Evolutionary conservation across 2,329 filamentous ascomycete species (phyloP).

Genomic region (Graphilbum ipis-grandicollis): DNA sequence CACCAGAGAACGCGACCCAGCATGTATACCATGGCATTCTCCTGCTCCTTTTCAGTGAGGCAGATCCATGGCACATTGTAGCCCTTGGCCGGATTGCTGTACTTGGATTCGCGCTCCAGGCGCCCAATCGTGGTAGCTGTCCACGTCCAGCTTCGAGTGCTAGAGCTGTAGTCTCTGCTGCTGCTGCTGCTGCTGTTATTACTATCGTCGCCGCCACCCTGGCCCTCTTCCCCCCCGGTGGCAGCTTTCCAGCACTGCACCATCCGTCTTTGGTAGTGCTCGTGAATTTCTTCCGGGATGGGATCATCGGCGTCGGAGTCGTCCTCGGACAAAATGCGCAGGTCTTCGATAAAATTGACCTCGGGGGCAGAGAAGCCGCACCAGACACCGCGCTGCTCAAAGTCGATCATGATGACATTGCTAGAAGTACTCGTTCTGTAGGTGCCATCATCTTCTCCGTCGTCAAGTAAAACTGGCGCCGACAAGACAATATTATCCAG

Average conservation of each 20-base stretch:
- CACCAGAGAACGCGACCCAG: conserved; percentile 44
- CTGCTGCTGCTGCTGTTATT: conserved; percentile 20
- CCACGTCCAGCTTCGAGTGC: neutral
- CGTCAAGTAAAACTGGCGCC: conserved; percentile 12
- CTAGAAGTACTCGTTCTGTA: conserved; percentile 6
- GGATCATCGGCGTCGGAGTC: conserved; percentile 18
- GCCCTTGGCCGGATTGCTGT: conserved; percentile 27
- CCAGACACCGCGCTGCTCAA: conserved; percentile 47
- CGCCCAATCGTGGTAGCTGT: conserved; percentile 1
- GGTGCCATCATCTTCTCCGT: neutral
- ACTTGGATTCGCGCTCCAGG: conserved; percentile 15
- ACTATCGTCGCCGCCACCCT: too few species aligned
- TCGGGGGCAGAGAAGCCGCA: conserved; percentile 44
- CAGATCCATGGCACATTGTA: conserved; percentile 41
- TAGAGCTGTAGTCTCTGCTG: neutral
- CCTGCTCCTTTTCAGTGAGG: conserved; percentile 31
- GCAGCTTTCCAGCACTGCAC: conserved; percentile 24
- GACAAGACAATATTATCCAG: conserved; percentile 42
- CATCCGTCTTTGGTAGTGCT: conserved; percentile 22
- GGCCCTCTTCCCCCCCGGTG: neutral
- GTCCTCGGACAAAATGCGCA: conserved; percentile 33
- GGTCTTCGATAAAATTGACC: conserved; percentile 39
- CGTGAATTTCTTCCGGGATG: conserved; percentile 20
- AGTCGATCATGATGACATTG: conserved; percentile 39
- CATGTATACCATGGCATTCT: conserved; percentile 44